Evolutionary conservation across 495 filamentous ascomycete genomes (phyloP).

Genomic region (Annulohypoxylon maeteangense): DNA sequence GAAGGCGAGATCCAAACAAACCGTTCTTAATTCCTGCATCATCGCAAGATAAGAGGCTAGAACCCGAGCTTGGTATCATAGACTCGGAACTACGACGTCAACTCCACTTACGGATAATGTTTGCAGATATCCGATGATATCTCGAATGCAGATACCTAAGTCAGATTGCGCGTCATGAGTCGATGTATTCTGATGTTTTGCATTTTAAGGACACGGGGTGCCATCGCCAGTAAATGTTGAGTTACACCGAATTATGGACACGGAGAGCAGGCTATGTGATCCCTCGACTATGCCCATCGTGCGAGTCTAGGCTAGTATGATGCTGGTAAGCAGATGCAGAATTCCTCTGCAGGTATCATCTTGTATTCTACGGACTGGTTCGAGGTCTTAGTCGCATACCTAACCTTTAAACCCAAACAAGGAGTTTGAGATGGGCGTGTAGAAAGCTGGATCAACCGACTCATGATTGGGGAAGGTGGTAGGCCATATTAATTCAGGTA

Average conservation of each 20-base stretch:
- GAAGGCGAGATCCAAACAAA: not conserved
- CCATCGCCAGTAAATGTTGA: not conserved
- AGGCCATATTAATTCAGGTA: not conserved
- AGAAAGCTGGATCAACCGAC: not conserved
- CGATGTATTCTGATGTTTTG: not conserved
- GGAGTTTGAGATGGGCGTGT: not conserved
- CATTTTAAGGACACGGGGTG: not conserved
- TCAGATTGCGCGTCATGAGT: constrained; percentile 1
- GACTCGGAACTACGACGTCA: not conserved
- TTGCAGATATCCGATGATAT: not conserved
- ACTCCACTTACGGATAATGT: not conserved
- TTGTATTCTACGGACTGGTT: not conserved
- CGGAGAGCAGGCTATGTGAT: not conserved
- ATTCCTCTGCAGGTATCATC: not conserved
- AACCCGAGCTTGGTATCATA: not conserved
- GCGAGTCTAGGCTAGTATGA: not conserved
- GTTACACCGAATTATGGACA: not conserved
- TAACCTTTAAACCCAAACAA: not conserved
- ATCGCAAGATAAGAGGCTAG: constrained; percentile 7
- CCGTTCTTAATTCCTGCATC: not conserved
- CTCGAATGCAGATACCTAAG: not conserved
- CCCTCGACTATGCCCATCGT: not conserved
- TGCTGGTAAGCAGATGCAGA: not conserved
- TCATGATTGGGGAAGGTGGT: constrained; percentile 19
- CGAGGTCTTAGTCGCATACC: not conserved